These are phyloP conservation scores for Karstenula rhodostoma DNA, from an alignment of 2,329 filamentous ascomycete species.

Conservation along the genomic window DNA sequence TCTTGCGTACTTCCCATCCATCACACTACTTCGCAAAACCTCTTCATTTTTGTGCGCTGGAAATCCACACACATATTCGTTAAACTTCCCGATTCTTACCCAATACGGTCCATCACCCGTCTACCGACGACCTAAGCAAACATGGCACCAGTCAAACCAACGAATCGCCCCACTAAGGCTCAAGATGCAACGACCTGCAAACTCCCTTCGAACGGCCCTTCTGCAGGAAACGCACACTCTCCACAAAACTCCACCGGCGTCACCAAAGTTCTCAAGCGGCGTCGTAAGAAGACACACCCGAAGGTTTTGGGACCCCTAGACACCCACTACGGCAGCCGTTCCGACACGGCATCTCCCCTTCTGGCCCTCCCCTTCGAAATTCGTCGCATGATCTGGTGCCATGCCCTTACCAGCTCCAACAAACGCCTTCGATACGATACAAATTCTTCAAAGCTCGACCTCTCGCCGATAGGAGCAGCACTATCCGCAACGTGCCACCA, in stretches of 20 bases:
- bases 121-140: neutral
- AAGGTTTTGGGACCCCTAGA: constrained; percentile 12
- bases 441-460: constrained; percentile 19
- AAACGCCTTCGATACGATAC: constrained; percentile 14
- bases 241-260: neutral
- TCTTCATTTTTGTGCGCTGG: too few relatives aligned
- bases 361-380: constrained; percentile 26
- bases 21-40: neutral
- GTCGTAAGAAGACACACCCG: neutral
- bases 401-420: constrained; percentile 19
- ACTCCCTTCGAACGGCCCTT: neutral
- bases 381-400: constrained; percentile 20
- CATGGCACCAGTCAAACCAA: neutral
- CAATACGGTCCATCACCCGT: neutral
- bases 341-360: constrained; percentile 13
- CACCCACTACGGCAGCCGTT: neutral
- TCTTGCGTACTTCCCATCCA: neutral
- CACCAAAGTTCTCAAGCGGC: neutral
- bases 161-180: neutral
- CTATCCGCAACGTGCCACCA: constrained; percentile 25
- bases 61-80: too few relatives aligned
- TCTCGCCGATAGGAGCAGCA: constrained; percentile 21
- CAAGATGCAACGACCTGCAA: neutral
- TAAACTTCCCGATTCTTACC: too few relatives aligned
- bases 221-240: neutral